Evolutionary conservation across 2,329 filamentous ascomycete genomes (phyloP).

Genomic region (Cyphellophora attinorum): DNA sequence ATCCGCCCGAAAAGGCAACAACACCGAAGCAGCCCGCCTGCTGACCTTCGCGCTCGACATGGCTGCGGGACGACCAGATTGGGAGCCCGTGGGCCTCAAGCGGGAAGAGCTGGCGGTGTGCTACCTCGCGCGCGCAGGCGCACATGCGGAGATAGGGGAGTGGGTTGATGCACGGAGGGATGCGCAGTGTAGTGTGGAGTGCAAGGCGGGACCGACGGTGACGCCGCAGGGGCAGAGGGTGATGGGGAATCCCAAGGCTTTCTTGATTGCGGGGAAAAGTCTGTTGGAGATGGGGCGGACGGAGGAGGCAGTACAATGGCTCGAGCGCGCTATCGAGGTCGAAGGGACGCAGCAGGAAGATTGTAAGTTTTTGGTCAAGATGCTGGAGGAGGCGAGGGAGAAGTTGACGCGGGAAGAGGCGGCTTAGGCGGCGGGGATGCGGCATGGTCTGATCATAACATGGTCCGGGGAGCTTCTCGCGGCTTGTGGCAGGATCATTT

Average conservation of each 20-base stretch:
- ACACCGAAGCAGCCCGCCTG: constrained; percentile 65
- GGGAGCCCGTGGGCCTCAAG: constrained; percentile 79
- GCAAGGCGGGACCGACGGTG: constrained; percentile 41
- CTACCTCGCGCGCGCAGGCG: constrained; percentile 82
- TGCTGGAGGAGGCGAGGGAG: not conserved
- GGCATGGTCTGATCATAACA: no score
- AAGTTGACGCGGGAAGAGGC: no score
- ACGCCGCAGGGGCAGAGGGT: constrained; percentile 17
- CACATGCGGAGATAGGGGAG: constrained; percentile 68
- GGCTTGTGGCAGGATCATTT: no score
- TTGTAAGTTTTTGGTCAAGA: not conserved
- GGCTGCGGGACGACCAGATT: constrained; percentile 69
- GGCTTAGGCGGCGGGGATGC: no score
- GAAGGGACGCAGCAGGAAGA: constrained; percentile 46
- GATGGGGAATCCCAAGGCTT: constrained; percentile 83
- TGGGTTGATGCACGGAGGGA: constrained; percentile 86
- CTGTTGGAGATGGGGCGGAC: constrained; percentile 82
- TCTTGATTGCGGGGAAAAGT: constrained; percentile 81
- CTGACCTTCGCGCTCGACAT: constrained; percentile 86
- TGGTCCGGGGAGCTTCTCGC: no score
- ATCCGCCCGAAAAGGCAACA: constrained; percentile 68
- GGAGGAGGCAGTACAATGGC: constrained; percentile 73
- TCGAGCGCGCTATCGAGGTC: constrained; percentile 68
- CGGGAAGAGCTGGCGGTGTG: constrained; percentile 74
- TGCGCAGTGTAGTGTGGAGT: constrained; percentile 78